phyloP scores from a whole-genome alignment of 2,329 filamentous ascomycete species.

The Aspergillus hiratsukae region DNA sequence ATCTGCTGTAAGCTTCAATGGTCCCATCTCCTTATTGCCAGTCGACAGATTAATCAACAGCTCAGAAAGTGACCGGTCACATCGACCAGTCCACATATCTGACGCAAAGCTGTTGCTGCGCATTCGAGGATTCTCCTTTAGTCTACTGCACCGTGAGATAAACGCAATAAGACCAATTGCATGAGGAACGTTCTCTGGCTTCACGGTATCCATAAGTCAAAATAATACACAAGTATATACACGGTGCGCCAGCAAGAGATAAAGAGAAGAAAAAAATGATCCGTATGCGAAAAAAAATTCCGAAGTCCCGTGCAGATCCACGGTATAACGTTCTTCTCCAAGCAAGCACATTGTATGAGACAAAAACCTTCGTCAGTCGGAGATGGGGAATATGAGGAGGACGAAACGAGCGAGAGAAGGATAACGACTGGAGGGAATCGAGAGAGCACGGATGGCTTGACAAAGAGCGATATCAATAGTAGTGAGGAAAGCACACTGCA shows the following conservation, averaged over 20 bases:
- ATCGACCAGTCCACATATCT: not conserved
- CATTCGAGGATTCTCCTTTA: not conserved
- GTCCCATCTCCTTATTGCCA: not conserved
- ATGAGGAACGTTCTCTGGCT: not conserved
- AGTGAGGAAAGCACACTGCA: not conserved
- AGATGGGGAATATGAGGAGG: not conserved
- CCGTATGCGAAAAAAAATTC: not conserved
- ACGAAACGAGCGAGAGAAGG: not conserved
- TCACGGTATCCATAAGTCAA: not conserved
- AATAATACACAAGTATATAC: not conserved
- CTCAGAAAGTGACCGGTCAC: not conserved
- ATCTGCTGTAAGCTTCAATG: not conserved
- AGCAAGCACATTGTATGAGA: not conserved
- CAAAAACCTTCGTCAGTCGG: not conserved
- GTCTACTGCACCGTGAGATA: not conserved
- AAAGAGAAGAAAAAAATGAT: not conserved
- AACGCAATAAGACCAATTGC: not conserved
- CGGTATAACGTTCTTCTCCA: not conserved
- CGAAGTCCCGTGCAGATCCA: not conserved
- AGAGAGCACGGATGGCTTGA: not conserved
- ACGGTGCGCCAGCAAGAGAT: not conserved
- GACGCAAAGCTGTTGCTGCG: not conserved
- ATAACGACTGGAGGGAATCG: not conserved
- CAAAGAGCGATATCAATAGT: not conserved
- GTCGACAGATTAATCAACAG: not conserved